Percentiles rank a stretch among this genome's conserved stretches.
phyloP scores from a whole-genome alignment of 768 basidiomycete species.

The Pulveroboletus frians region DNA sequence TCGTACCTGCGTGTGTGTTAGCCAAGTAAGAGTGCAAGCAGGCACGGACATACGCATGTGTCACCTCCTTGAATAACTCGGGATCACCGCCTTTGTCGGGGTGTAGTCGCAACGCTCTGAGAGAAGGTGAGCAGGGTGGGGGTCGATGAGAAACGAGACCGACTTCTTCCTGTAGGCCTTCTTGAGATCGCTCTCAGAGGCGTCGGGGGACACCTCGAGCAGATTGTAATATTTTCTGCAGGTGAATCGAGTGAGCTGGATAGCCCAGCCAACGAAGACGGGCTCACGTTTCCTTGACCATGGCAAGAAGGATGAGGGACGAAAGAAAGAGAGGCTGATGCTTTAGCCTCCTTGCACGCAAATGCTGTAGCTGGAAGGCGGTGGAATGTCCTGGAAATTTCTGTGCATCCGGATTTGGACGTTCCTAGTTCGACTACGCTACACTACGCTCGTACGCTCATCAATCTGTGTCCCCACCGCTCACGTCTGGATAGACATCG shows the following conservation, averaged over 20 bases:
- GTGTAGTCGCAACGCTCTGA: constrained; percentile 77
- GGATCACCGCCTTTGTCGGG: constrained; percentile 96
- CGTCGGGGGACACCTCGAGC: constrained; percentile 75
- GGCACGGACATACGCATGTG: constrained; percentile 69
- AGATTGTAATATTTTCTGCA: constrained; percentile 88
- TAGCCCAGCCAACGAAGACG: not conserved
- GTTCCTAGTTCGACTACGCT: no score
- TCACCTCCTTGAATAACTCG: constrained; percentile 96
- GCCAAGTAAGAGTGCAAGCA: not conserved
- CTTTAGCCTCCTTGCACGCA: constrained; percentile 25
- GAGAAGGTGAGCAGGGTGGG: constrained; percentile 5
- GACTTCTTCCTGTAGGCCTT: constrained; percentile 96
- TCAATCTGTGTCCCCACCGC: constrained; percentile 11
- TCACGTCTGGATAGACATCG: constrained; percentile 85
- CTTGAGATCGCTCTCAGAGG: constrained; percentile 82
- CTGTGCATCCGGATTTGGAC: constrained; percentile 13
- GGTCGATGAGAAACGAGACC: constrained; percentile 6
- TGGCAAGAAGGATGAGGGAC: constrained; percentile 26
- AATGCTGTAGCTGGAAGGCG: constrained; percentile 30
- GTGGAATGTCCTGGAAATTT: constrained; percentile 34
- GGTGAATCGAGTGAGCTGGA: not conserved
- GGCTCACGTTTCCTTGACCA: constrained; percentile 67
- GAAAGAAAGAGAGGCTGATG: constrained; percentile 10
- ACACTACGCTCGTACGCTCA: not conserved
- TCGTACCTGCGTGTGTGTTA: constrained; percentile 63